Evolutionary conservation across 192 early-diverging fungal species (phyloP).

Genomic region (Linderina pennispora): DNA sequence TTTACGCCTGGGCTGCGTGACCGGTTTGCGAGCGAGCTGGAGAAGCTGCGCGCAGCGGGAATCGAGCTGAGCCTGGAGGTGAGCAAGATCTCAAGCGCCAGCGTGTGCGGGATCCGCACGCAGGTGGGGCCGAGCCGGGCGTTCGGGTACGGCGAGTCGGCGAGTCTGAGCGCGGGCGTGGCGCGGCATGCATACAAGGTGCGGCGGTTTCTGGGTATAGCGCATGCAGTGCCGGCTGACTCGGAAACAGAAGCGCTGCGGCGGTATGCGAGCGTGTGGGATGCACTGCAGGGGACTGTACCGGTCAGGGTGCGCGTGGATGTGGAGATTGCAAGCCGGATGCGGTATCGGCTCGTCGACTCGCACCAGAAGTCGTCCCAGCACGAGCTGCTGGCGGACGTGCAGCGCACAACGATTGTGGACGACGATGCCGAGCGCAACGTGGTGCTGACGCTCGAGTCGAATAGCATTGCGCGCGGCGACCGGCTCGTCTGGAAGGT

Average conservation of each 20-base stretch:
- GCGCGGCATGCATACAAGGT: not conserved
- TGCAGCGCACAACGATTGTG: conserved; percentile 23
- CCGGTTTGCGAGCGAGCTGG: conserved; percentile 22
- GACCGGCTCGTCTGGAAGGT: too few species aligned
- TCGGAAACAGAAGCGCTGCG: too few species aligned
- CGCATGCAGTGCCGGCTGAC: not conserved
- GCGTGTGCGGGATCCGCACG: conserved; percentile 29
- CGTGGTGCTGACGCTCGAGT: conserved; percentile 32
- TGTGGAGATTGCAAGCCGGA: conserved; percentile 22
- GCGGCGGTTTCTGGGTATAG: not conserved
- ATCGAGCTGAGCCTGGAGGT: conserved; percentile 24
- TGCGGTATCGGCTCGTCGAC: conserved; percentile 27
- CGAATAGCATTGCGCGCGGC: too few species aligned
- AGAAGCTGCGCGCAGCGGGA: conserved; percentile 17
- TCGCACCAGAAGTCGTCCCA: conserved; percentile 9
- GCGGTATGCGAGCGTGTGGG: conserved; percentile 4
- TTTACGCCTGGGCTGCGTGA: conserved; percentile 21
- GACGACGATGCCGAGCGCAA: conserved; percentile 36
- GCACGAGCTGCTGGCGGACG: too few species aligned
- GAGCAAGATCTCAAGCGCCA: conserved; percentile 8
- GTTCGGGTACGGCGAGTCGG: conserved; percentile 4
- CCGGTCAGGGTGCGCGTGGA: conserved; percentile 26
- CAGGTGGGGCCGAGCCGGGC: conserved; percentile 23
- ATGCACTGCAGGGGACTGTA: not conserved
- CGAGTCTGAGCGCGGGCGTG: not conserved